Evolutionary conservation across 2,329 filamentous ascomycete genomes (phyloP).

Genomic region (Chrysoporthe puriensis): DNA sequence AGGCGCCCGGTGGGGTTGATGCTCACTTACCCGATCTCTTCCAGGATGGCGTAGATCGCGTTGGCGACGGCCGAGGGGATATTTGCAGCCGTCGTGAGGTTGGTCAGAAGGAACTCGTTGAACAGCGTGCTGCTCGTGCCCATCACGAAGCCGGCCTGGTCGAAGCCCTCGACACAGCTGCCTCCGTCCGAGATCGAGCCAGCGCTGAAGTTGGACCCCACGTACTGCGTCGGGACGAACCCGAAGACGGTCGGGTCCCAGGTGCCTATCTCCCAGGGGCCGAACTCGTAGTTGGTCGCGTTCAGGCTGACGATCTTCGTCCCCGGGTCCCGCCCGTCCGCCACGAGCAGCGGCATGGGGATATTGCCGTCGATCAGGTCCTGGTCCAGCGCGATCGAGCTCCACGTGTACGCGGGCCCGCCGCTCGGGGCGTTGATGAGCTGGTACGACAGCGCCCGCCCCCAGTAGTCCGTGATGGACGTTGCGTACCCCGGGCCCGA

Average conservation of each 20-base stretch:
- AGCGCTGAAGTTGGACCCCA: constrained; percentile 60
- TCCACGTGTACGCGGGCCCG: constrained; percentile 79
- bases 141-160: constrained; percentile 82
- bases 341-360: constrained; percentile 55
- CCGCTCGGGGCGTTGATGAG: constrained; percentile 77
- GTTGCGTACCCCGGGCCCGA: constrained; percentile 64
- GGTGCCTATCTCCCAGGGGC: constrained; percentile 67
- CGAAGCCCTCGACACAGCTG: constrained; percentile 76
- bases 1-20: neutral
- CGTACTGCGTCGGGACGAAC: constrained; percentile 62
- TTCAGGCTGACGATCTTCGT: constrained; percentile 53
- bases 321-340: constrained; percentile 51
- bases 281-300: constrained; percentile 67
- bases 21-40: constrained; percentile 45
- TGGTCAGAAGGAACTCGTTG: constrained; percentile 72
- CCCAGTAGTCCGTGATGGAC: constrained; percentile 88
- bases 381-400: constrained; percentile 59
- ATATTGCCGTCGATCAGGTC: constrained; percentile 46
- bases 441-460: constrained; percentile 83
- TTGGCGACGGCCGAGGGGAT: constrained; percentile 54
- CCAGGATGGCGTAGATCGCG: constrained; percentile 57
- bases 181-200: constrained; percentile 59
- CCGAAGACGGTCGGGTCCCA: constrained; percentile 64
- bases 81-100: constrained; percentile 53
- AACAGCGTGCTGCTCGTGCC: constrained; percentile 85